These are phyloP conservation scores for Mycena albidolilacea DNA, from an alignment of 768 basidiomycete species.

Conservation along the genomic window DNA sequence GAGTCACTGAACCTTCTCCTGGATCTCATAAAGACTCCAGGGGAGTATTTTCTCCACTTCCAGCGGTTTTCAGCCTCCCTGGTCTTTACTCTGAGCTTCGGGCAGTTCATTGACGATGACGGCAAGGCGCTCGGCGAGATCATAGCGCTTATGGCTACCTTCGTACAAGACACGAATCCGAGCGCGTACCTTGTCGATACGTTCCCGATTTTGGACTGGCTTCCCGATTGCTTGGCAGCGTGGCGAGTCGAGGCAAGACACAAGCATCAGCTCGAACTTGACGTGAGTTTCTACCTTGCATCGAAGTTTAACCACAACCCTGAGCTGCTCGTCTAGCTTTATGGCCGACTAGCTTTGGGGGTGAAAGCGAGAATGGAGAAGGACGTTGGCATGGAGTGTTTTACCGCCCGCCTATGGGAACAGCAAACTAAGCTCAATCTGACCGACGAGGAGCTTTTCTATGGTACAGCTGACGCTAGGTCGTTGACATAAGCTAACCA, in stretches of 20 bases:
- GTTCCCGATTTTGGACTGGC: constrained; percentile 5
- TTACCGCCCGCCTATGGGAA: constrained; percentile 11
- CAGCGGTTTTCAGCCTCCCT: constrained; percentile 7
- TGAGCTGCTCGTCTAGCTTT: not conserved
- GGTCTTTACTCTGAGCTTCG: constrained; percentile 2
- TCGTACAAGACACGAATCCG: not conserved
- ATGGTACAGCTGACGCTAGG: not conserved
- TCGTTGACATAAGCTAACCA: not conserved
- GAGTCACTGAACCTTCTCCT: not conserved
- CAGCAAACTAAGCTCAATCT: not conserved
- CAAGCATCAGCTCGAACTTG: not conserved
- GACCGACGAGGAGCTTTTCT: not conserved
- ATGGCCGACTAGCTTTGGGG: not conserved
- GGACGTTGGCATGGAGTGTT: not conserved
- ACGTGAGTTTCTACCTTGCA: not conserved
- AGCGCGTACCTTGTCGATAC: constrained; percentile 14
- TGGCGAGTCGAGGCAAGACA: constrained; percentile 1
- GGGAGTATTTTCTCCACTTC: not conserved
- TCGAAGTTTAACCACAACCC: not conserved
- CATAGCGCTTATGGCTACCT: not conserved
- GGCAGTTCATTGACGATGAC: not conserved
- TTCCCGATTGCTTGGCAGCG: constrained; percentile 6
- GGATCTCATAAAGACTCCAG: not conserved
- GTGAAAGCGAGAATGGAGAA: not conserved
- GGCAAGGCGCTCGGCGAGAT: not conserved